Conservation (phyloP, 768 basidiomycete genomes). For the Trametes cinnabarina region DNA sequence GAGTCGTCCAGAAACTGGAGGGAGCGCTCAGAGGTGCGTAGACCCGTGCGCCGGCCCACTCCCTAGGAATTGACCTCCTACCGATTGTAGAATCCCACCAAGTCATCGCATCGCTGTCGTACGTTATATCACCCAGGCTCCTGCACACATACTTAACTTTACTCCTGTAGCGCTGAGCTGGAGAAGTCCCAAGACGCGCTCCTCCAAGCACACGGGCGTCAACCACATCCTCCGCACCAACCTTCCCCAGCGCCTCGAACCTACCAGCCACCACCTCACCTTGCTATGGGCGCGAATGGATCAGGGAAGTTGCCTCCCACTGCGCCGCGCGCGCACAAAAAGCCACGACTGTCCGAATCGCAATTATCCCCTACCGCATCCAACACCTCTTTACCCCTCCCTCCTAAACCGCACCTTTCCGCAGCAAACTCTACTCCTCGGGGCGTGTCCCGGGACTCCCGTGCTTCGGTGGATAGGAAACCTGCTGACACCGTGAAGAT, state of each 20-base stretch:
- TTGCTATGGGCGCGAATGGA: constrained; percentile 21
- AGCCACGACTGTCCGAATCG: constrained; percentile 66
- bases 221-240: constrained; percentile 26
- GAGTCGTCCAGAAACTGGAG: constrained; percentile 68
- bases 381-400: constrained; percentile 5
- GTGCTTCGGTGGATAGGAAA: constrained; percentile 24
- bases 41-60: constrained; percentile 5
- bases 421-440: constrained; percentile 20
- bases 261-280: constrained; percentile 36
- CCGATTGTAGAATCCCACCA: constrained; percentile 66
- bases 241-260: constrained; percentile 43
- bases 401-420: constrained; percentile 18
- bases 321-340: constrained; percentile 79
- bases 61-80: constrained; percentile 1
- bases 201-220: constrained; percentile 40
- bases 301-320: constrained; percentile 62
- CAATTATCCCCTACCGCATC: constrained; percentile 18
- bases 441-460: constrained; percentile 23
- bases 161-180: constrained; percentile 58
- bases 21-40: constrained; percentile 69
- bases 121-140: constrained; percentile 31
- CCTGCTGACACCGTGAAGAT: constrained; percentile 18
- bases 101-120: constrained; percentile 71
- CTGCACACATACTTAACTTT: constrained; percentile 3
- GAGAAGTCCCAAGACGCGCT: constrained; percentile 75